Conservation (phyloP, 257 asterid species). For the Solanum ossicruentum region DNA sequence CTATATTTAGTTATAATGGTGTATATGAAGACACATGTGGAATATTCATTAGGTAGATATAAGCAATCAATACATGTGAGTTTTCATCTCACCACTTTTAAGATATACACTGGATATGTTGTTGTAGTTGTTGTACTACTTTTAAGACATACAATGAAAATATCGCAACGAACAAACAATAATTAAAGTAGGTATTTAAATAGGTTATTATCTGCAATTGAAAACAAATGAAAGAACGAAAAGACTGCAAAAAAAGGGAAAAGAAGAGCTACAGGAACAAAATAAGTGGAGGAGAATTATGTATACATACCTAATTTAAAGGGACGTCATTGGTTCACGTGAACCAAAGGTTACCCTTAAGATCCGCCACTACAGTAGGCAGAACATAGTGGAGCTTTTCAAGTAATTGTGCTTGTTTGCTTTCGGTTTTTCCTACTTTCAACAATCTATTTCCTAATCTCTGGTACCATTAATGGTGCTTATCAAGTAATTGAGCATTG, state of each 20-base stretch:
- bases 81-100: neutral
- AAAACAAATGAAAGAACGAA: neutral
- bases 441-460: neutral
- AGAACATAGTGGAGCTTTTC: neutral
- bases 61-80: neutral
- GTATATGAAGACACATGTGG: neutral
- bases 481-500: neutral
- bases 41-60: neutral
- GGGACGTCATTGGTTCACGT: neutral
- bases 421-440: neutral
- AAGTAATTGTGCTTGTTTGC: neutral
- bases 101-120: too few species aligned
- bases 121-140: neutral
- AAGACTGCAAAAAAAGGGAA: neutral
- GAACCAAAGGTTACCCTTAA: neutral
- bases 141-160: neutral
- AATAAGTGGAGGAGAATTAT: neutral
- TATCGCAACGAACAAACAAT: neutral
- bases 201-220: neutral
- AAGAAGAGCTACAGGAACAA: neutral
- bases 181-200: neutral
- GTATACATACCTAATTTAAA: neutral
- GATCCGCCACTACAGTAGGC: neutral
- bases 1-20: neutral
- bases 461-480: neutral